phyloP scores from a whole-genome alignment of 352 stramenopile species.

The Pythium aphanidermatum region DNA sequence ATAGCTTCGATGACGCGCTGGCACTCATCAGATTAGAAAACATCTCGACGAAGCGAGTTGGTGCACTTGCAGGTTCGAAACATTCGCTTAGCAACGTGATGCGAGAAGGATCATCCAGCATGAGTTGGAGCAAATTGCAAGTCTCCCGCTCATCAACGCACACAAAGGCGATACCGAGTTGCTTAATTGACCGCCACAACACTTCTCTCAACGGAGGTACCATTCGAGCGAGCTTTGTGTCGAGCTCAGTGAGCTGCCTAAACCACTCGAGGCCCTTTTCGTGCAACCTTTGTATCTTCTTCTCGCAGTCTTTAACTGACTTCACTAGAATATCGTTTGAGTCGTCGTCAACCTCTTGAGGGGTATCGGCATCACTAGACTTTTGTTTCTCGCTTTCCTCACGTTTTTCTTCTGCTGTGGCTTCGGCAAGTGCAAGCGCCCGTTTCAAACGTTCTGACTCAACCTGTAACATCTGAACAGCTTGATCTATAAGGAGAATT shows the following conservation, averaged over 20 bases:
- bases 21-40: conserved; percentile 83
- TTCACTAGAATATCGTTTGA: no score
- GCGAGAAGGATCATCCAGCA: conserved; percentile 77
- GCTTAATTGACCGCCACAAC: conserved; percentile 77
- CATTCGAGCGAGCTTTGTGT: conserved; percentile 77
- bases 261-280: conserved; percentile 83
- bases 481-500: conserved; percentile 76
- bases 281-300: conserved; percentile 37
- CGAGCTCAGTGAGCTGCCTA: conserved; percentile 61
- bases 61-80: conserved; percentile 69
- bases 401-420: neutral
- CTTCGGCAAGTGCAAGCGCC: conserved; percentile 7
- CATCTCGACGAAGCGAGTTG: conserved; percentile 79
- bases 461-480: conserved; percentile 50
- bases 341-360: no score
- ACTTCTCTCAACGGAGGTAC: conserved; percentile 79
- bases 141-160: conserved; percentile 80
- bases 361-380: neutral
- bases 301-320: conserved; percentile 15
- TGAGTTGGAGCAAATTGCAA: conserved; percentile 70
- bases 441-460: conserved; percentile 40
- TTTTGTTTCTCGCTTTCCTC: conserved; percentile 2
- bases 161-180: conserved; percentile 72
- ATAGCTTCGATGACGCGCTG: conserved; percentile 58
- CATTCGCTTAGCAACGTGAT: conserved; percentile 80